Percentiles rank a stretch among this genome's conserved stretches.
Conservation (phyloP, 345 rosid species). For the Lagerstroemia speciosa region DNA sequence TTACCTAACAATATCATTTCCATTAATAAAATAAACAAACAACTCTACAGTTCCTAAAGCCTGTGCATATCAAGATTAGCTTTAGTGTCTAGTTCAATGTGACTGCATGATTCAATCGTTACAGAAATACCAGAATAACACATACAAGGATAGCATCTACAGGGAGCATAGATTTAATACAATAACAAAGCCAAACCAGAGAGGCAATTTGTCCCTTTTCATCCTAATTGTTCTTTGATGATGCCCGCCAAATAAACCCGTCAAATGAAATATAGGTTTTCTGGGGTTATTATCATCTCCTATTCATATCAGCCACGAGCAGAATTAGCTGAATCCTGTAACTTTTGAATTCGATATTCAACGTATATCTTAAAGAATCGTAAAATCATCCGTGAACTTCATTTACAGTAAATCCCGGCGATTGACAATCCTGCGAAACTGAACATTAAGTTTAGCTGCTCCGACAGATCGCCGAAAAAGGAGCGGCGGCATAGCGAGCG, state of each 20-base stretch:
- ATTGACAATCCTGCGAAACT: too few species aligned
- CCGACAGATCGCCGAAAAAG: background rate
- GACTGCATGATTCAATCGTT: background rate
- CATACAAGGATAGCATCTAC: background rate
- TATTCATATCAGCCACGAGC: background rate
- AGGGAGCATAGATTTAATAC: background rate
- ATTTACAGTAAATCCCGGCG: too few species aligned
- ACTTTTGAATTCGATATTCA: background rate
- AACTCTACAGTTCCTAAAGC: background rate
- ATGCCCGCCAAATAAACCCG: too few species aligned
- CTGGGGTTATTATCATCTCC: background rate
- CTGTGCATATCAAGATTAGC: background rate
- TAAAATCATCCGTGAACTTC: too few species aligned
- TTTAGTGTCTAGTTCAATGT: background rate
- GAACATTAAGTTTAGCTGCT: too few species aligned
- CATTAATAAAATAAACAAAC: background rate
- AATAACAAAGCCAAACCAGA: background rate
- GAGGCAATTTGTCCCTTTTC: background rate
- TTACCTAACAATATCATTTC: constrained; percentile 28
- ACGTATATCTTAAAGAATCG: background rate
- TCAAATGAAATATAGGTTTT: too few species aligned
- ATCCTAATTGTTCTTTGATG: too few species aligned
- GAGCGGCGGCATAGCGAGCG: background rate
- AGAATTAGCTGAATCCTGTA: background rate
- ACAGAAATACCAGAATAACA: background rate